These are phyloP conservation scores for Mucor mucedo DNA, from an alignment of 371 early-diverging fungal genomes.

Conservation along the genomic window DNA sequence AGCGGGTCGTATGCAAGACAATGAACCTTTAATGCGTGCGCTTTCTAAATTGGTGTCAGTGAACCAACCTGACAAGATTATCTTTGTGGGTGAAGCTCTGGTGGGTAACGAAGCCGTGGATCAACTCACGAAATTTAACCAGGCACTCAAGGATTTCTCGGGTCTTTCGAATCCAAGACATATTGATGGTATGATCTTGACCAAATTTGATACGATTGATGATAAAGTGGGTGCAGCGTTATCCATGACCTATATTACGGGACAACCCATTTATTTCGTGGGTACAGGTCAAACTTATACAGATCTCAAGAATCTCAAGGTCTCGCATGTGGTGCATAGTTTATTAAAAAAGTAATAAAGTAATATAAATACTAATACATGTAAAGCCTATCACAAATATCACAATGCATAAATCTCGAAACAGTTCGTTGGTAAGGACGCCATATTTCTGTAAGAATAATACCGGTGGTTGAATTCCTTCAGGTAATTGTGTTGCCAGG, in stretches of 20 bases:
- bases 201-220: slow-evolving; percentile 99
- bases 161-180: slow-evolving; percentile 79
- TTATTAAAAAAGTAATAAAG: slow-evolving; percentile 64
- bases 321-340: slow-evolving; percentile 85
- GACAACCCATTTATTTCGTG: slow-evolving; percentile 99
- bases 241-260: slow-evolving; percentile 95
- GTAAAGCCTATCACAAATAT: slow-evolving; percentile 27
- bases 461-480: slow-evolving; percentile 10
- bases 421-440: slow-evolving; percentile 9
- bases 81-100: slow-evolving; percentile 99
- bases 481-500: slow-evolving; percentile 19
- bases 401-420: slow-evolving; percentile 26
- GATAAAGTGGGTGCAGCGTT: slow-evolving; percentile 98
- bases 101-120: slow-evolving; percentile 99
- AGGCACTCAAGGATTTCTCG: slow-evolving; percentile 90
- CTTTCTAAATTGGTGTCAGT: slow-evolving; percentile 94
- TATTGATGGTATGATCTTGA: slow-evolving; percentile 97
- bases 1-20: slow-evolving; percentile 99
- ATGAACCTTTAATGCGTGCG: slow-evolving; percentile 97
- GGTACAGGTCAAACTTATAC: slow-evolving; percentile 99
- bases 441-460: slow-evolving; percentile 26
- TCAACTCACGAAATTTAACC: slow-evolving; percentile 98
- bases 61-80: slow-evolving; percentile 96
- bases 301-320: slow-evolving; percentile 91
- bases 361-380: neutral